Evolutionary conservation across 352 stramenopile species (phyloP).

Genomic region (Phytopythium vexans): DNA sequence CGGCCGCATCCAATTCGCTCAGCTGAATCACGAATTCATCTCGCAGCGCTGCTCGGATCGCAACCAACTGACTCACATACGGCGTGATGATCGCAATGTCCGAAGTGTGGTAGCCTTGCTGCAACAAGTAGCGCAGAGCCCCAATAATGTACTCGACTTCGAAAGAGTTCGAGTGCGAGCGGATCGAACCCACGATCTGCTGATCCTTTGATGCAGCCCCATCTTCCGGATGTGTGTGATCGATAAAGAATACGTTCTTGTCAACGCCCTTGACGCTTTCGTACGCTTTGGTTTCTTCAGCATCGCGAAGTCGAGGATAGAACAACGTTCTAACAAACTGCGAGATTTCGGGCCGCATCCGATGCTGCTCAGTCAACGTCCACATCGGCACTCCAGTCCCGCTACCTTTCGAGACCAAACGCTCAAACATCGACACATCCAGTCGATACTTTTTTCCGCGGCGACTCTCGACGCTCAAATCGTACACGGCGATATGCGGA

Average conservation of each 20-base stretch:
- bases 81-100: conserved; percentile 81
- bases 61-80: conserved; percentile 78
- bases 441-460: conserved; percentile 57
- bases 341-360: conserved; percentile 82
- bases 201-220: conserved; percentile 9
- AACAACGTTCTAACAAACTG: conserved; percentile 61
- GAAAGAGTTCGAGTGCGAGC: conserved; percentile 64
- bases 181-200: conserved; percentile 5
- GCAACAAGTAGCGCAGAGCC: conserved; percentile 63
- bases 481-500: conserved; percentile 71
- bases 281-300: conserved; percentile 45
- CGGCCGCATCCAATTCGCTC: conserved; percentile 34
- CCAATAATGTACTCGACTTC: conserved; percentile 68
- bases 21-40: conserved; percentile 33
- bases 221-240: conserved; percentile 51
- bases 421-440: conserved; percentile 84
- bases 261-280: conserved; percentile 44
- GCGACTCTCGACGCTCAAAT: conserved; percentile 52
- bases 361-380: conserved; percentile 70
- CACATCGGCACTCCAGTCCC: conserved; percentile 15
- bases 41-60: conserved; percentile 42
- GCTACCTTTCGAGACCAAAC: conserved; percentile 34
- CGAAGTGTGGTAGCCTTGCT: conserved; percentile 58
- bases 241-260: conserved; percentile 72
- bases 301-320: conserved; percentile 66